Evolutionary conservation across 805 yeast genomes (phyloP), one percentile per base, ranked within the genome.

Genomic region (Scheffersomyces coipomensis): DNA sequence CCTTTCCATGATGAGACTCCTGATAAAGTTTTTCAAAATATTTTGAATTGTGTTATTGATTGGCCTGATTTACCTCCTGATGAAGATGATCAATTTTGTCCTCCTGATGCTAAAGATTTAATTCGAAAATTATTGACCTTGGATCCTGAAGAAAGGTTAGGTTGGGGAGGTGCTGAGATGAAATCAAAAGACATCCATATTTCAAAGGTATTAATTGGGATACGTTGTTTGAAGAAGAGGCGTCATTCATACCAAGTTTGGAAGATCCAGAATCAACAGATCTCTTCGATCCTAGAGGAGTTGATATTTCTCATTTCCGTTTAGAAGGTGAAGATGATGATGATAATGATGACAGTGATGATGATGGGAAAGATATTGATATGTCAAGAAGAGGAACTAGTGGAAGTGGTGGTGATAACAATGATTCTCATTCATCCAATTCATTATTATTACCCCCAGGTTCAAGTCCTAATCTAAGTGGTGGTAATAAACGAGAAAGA

Each of bases 261-360:
- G 87, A 81, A 5, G 76, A 88, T 50, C 96, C 97, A 0, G 95
- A 86, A 52, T 81, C 82, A 34, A 90, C 97, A 0, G 95, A 88
- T 38, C 91, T 93, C 55, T 93, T 91, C 61, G 99, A 93, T 52
- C 49, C 75, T 4, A 77, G 99, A 52, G 99, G 99, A 3, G 98
- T 97, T 0, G 80, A 75, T 9, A 63, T 86, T 53, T 71, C 77
- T 4, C 78, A 75, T 38, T 84, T 86, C 41, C 82, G 85, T 0
- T 53, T 62, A 33, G 75, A 69, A 30, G 77, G 71, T 29, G 65
- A 64, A 10, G 67, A 56, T 32, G 68, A 64, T 12, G 63, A 58
- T 24, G 60, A 56, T 6, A 62, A 61, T 3, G 52, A 47, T 19
- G 54, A 56, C 5, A 43, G 41, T 12, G 40, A 39, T 3, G 24